Conservation (phyloP, 345 rosid species). For the Noccaea caerulescens region DNA sequence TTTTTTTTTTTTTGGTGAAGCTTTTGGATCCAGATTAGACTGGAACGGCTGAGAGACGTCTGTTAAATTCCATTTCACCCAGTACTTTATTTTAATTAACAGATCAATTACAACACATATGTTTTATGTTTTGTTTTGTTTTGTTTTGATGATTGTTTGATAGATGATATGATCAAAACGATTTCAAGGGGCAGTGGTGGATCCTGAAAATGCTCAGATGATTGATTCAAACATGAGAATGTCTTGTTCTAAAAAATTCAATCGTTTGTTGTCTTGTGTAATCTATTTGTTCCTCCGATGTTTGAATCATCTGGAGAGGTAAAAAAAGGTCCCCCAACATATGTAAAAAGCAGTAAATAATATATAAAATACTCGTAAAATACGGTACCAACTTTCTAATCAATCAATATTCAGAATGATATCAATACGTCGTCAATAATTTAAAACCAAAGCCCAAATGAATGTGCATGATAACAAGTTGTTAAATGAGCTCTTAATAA, state of each 20-base stretch:
- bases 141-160: neutral
- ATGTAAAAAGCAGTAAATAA: slow-evolving; percentile 1
- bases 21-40: too few relatives aligned
- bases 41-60: too few relatives aligned
- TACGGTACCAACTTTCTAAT: neutral
- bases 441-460: neutral
- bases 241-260: neutral
- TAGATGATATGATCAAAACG: neutral
- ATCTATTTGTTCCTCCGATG: neutral
- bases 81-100: too few relatives aligned
- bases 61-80: too few relatives aligned
- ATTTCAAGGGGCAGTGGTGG: neutral
- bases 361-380: neutral
- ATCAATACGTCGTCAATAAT: slow-evolving; percentile 3
- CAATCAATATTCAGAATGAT: neutral
- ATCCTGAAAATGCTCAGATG: neutral
- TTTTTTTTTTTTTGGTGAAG: too few relatives aligned
- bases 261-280: neutral
- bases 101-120: too few relatives aligned
- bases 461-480: neutral
- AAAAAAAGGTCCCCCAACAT: neutral
- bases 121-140: too few relatives aligned
- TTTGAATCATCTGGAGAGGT: neutral
- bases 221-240: neutral
- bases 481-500: slow-evolving; percentile 19